These are phyloP conservation scores for Protea cynaroides DNA, from an alignment of 164 flowering plant species.

Conservation along the genomic window DNA sequence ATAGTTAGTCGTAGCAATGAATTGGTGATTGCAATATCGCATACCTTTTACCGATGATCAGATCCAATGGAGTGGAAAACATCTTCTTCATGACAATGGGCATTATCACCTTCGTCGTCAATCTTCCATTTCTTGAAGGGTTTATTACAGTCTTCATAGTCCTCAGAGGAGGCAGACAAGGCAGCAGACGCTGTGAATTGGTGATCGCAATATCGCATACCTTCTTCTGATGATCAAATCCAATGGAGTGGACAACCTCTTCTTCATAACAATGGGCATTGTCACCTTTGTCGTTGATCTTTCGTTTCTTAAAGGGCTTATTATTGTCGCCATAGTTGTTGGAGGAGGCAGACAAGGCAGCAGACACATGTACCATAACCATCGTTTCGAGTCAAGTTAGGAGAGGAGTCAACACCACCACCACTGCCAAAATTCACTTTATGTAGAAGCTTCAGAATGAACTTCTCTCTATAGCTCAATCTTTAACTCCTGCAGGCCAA, in stretches of 20 bases:
- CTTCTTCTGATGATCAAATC: conserved; percentile 17
- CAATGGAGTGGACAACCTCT: conserved; percentile 12
- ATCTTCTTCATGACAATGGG: conserved; percentile 13
- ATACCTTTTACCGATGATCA: conserved; percentile 11
- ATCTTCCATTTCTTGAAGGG: conserved; percentile 47
- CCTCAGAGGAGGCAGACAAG: conserved; percentile 14
- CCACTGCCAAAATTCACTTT: conserved; percentile 1
- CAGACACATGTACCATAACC: background rate
- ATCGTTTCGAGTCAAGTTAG: conserved; percentile 1
- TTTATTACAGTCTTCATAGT: conserved; percentile 24
- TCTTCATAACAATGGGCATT: conserved; percentile 16
- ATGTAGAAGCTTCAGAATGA: conserved; percentile 38
- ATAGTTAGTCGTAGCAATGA: no score
- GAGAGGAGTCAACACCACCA: conserved; percentile 8
- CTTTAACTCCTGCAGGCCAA: no score
- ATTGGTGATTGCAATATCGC: background rate
- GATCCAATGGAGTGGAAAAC: conserved; percentile 18
- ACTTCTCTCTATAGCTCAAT: no score
- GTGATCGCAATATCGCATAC: background rate
- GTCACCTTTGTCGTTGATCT: conserved; percentile 26
- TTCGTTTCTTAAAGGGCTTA: conserved; percentile 46
- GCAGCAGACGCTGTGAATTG: background rate
- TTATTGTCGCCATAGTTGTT: conserved; percentile 21
- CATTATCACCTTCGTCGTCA: conserved; percentile 22
- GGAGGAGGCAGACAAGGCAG: conserved; percentile 19